phyloP scores from a whole-genome alignment of 768 basidiomycete genomes.

The Ephemerocybe angulata region DNA sequence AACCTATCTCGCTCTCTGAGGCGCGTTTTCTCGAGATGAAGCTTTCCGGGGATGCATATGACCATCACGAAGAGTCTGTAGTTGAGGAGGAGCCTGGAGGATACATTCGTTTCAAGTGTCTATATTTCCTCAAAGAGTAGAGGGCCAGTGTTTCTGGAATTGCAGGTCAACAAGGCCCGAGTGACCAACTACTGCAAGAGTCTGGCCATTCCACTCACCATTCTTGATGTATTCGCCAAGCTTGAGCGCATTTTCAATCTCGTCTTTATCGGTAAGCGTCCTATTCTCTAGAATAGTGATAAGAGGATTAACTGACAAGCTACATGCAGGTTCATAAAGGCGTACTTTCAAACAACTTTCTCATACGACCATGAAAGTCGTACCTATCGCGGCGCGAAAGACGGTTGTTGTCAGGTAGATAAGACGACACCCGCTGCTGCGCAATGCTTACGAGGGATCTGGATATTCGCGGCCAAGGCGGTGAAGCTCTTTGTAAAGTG shows the following conservation, averaged over 20 bases:
- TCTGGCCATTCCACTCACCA: conserved; percentile 40
- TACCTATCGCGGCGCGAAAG: conserved; percentile 40
- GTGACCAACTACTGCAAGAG: not conserved
- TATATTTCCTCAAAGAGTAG: conserved; percentile 80
- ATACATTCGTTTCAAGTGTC: conserved; percentile 75
- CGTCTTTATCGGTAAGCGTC: conserved; percentile 56
- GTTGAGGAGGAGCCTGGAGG: conserved; percentile 29
- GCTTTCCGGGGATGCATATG: not conserved
- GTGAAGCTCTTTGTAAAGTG: conserved; percentile 80
- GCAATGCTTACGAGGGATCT: conserved; percentile 63
- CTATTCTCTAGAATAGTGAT: conserved; percentile 52
- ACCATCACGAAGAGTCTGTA: conserved; percentile 21
- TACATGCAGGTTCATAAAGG: conserved; percentile 1
- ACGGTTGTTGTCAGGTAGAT: not conserved
- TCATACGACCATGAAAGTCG: conserved; percentile 70
- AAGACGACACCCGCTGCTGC: not conserved
- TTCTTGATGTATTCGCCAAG: conserved; percentile 85
- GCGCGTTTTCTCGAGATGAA: not conserved
- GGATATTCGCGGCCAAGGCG: conserved; percentile 79
- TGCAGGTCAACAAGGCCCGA: not conserved
- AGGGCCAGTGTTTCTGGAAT: conserved; percentile 72
- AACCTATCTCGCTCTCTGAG: not conserved
- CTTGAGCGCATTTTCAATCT: conserved; percentile 72
- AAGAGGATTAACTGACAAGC: conserved; percentile 1
- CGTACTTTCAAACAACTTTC: conserved; percentile 72